Evolutionary conservation across 345 rosid genomes (phyloP), one percentile per base, ranked within the genome.

Genomic region (Citrus medica): DNA sequence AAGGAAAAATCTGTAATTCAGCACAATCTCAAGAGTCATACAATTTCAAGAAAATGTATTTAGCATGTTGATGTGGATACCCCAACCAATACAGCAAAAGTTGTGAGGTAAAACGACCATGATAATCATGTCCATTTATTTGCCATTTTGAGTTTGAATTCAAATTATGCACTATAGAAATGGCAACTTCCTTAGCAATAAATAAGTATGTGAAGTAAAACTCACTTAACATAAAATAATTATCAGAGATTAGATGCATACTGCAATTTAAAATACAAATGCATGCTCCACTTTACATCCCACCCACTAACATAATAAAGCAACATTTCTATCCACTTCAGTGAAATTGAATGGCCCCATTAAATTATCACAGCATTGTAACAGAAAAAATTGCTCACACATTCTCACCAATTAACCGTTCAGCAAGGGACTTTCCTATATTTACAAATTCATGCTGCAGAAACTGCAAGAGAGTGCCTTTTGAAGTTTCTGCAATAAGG

Each of bases 361-460:
- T 37, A n/a, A 42, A 74, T 24, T n/a, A 17, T 48, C 22, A 65
- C 7, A 30, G 28, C 27, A 32, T 7, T 65, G 3, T 21, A 61
- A 75, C 30, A 13, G 40, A 38, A 37, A 75, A 46, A 9, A 33
- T 71, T 7, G n/a, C n/a, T 61, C 6, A 19, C 73, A 76, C 35
- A 9, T 77, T 40, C 88, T 86, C 86, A 93, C 99, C 99, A 73
- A 93, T 90, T 82, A 93, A 85, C 62, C 99, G 83, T 13, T 90
- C 90, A 19, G 99, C 99, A 81, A 82, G 90, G 33, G 91, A 51
- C 83, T 92, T 93, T 76, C 94, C 90, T 63, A 95, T 93, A 79
- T 90, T 92, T 61, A 95, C 96, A 87, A 93, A 95, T 85, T 93
- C 99, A 87, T 95, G 92, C 89, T 92, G 98, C 77, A 95, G 93